Evolutionary conservation across 1,284 basidiomycete species (phyloP).

Genomic region (Irpex lacteus): DNA sequence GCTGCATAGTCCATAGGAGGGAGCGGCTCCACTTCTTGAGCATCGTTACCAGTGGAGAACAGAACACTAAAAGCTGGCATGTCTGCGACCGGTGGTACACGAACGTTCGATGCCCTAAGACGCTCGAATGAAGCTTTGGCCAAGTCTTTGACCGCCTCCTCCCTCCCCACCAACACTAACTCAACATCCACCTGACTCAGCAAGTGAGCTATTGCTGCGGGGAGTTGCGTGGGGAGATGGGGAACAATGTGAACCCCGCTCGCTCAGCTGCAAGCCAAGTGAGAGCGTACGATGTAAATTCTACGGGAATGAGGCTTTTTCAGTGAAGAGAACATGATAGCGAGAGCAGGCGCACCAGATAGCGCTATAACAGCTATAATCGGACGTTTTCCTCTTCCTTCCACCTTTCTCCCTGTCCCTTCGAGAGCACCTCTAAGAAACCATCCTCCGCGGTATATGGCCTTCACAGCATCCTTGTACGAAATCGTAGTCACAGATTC

Average conservation of each 20-base stretch:
- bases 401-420: slow-evolving; percentile 23
- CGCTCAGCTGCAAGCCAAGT: neutral
- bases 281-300: too few relatives aligned
- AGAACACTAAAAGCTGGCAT: slow-evolving; percentile 23
- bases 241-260: slow-evolving; percentile 31
- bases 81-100: slow-evolving; percentile 6
- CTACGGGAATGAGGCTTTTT: too few relatives aligned
- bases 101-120: slow-evolving; percentile 7
- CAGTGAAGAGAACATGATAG: too few relatives aligned
- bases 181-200: slow-evolving; percentile 25
- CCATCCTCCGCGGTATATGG: slow-evolving; percentile 13
- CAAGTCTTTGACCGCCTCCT: slow-evolving; percentile 8
- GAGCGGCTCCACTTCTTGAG: slow-evolving; percentile 13
- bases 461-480: slow-evolving; percentile 11
- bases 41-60: slow-evolving; percentile 10
- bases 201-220: slow-evolving; percentile 33
- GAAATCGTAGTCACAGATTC: slow-evolving; percentile 11
- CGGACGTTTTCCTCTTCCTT: too few relatives aligned
- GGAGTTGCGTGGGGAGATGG: slow-evolving; percentile 39
- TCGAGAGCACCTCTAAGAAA: neutral
- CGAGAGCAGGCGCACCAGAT: too few relatives aligned
- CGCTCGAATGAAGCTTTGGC: slow-evolving; percentile 14
- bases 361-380: too few relatives aligned
- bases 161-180: slow-evolving; percentile 26
- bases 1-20: slow-evolving; percentile 18